Base-by-base conservation (phyloP, 208 protist species). In the Acanthamoeba triangularis region DNA sequence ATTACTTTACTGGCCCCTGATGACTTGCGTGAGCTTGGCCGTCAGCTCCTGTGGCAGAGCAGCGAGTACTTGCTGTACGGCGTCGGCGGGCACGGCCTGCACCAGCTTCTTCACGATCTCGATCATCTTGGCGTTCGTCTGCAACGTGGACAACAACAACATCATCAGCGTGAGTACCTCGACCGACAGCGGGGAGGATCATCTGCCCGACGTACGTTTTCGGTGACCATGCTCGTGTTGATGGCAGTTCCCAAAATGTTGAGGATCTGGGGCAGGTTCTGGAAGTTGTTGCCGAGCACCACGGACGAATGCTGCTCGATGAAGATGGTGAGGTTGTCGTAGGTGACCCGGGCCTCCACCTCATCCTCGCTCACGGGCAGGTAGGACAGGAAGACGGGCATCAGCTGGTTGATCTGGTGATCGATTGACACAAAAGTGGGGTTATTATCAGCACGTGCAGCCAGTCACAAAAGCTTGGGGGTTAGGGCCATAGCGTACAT, bases 351-450 rank as follows among this genome's bases (percentile, higher is more conserved):
- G 23, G 93, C 76, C 80, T 95, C 93, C 6, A 76, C 52, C 30
- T 84, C 67, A 33, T 95, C 93, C 16, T 95, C 61, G 14, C 30
- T 90, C 16, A 95, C 87, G 20, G 93, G 93, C 63, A 95, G 52
- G 78, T 74, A 95, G 52, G 74, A 93, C 37, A 95, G 25, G 56
- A 61, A 95, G 33, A 76, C 52, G 6, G 63, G 78, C 28, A 95
- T 7, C 47, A 95, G 23, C 74, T 74, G 49, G 41, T 95, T 74
- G 44, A 85, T 52, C 76, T 85, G 63, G 11, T 56, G 14, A 56
- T 20, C 16, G 16, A 67, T 44, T 20, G 33, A 74, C 16, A 0
- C 5, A 25, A 14, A 44, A 85, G 76, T 14, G 28, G 13, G 7
- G 6, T 8, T 16, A 18, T 41, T 41, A 3, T 41, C 37, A 41